Evolutionary conservation across 176 grass and related monocot species (phyloP), one percentile per base, ranked within the genome.

Genomic region (Oryza glaberrima): DNA sequence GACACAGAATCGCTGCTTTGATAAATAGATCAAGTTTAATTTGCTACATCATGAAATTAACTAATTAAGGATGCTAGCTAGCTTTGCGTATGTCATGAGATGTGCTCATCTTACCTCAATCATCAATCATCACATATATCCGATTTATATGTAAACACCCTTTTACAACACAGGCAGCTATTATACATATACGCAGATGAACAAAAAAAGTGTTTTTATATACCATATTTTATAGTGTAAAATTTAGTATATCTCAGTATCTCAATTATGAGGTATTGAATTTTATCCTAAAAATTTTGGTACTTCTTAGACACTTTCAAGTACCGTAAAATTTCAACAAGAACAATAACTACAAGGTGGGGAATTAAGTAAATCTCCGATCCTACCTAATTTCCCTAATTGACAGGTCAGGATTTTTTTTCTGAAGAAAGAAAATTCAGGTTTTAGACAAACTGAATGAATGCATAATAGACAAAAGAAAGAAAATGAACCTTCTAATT

Each of bases 61-160:
- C 26, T 65, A 36, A 36, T 36, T 36, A 49, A 19, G 66, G 66
- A 80, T 49, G 49, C 15, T 61, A 61, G 7, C 7, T 61, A n/a
- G 20, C 17, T 63, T 69, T 69, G 35, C 69, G 14, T 88, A 52
- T 78, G 80, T 84, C 81, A 79, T 84, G 56, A 79, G 13, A 60
- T 74, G 81, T 48, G 87, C 69, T 88, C 87, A 36, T 58, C 68
- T 58, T 66, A 78, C 56, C 44, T 68, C 81, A 36, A 36, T 36
- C 34, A 74, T 17, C 76, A 45, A 66, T 60, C 86, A 56, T 17
- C 15, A 22, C 49, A 56, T 56, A 56, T 7, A 49, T 49, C 13
- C 12, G 43, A 44, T 44, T 1, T 15, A 72, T 19, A 48, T 19
- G 41, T 43, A 2, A 11, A 14, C 66, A 17, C 69, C 44, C 0